phyloP scores from a whole-genome alignment of 1,284 basidiomycete species.

The Irpex sp. region DNA sequence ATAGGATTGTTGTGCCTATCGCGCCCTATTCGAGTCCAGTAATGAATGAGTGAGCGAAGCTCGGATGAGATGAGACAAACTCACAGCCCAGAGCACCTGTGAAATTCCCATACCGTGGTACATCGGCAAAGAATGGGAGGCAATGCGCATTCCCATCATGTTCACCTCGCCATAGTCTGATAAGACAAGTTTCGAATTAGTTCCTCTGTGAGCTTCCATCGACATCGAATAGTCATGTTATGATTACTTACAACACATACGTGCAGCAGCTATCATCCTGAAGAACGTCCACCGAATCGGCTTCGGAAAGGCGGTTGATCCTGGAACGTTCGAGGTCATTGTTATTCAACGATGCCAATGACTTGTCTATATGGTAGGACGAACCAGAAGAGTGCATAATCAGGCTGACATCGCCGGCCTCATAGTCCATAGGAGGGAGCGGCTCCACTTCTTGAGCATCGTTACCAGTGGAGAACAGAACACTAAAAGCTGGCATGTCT shows the following conservation, averaged over 20 bases:
- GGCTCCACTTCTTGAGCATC: conserved; percentile 7
- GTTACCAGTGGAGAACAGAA: conserved; percentile 14
- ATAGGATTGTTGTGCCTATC: too few relatives aligned
- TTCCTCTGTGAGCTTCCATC: too few relatives aligned
- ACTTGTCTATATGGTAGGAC: conserved; percentile 10
- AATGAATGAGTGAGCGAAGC: neutral
- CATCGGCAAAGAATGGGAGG: conserved; percentile 21
- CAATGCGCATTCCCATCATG: conserved; percentile 16
- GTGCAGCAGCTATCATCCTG: conserved; percentile 5
- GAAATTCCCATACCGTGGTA: conserved; percentile 24
- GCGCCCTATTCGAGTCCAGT: neutral
- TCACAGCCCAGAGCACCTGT: conserved; percentile 17
- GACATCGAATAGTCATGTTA: too few relatives aligned
- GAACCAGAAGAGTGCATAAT: conserved; percentile 32
- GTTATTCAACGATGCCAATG: conserved; percentile 19
- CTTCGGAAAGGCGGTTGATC: conserved; percentile 26
- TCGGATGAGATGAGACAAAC: neutral
- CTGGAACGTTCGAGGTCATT: conserved; percentile 7
- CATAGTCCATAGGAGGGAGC: conserved; percentile 18
- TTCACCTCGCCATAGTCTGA: conserved; percentile 18
- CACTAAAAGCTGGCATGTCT: conserved; percentile 20
- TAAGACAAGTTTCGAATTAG: too few relatives aligned
- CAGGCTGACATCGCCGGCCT: conserved; percentile 19
- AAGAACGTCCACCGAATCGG: conserved; percentile 16
- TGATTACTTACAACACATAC: conserved; percentile 6